Percentiles rank a stretch among this genome's conserved stretches.
Conservation (phyloP, 2,329 filamentous ascomycete species). For the Diaporthe australafricana region DNA sequence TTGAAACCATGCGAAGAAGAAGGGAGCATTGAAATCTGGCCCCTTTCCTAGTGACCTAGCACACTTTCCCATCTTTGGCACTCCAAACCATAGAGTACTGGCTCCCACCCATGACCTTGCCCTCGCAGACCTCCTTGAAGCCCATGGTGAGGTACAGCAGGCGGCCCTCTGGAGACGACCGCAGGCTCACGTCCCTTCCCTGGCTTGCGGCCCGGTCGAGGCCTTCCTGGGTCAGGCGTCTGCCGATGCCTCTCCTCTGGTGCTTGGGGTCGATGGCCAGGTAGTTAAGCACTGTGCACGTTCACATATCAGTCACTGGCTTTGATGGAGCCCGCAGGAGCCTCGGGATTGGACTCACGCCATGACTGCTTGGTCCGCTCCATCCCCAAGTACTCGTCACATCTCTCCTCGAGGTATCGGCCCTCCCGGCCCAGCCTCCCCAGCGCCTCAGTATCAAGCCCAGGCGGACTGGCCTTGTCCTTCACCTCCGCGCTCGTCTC, state of each 20-base stretch:
- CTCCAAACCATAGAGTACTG: conserved; percentile 28
- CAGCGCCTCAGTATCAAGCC: conserved; percentile 18
- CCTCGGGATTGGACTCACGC: neutral
- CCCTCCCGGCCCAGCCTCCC: neutral
- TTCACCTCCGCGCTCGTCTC: neutral
- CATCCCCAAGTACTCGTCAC: neutral
- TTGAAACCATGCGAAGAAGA: no score
- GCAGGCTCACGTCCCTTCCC: conserved; percentile 38
- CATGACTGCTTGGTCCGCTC: neutral
- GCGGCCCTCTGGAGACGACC: conserved; percentile 40
- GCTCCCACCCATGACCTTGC: neutral
- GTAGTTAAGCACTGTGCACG: conserved; percentile 40
- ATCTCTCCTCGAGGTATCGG: neutral
- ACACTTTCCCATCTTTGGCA: neutral
- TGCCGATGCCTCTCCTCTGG: conserved; percentile 44
- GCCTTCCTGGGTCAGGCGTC: conserved; percentile 40
- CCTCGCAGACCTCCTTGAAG: conserved; percentile 39
- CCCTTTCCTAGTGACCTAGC: neutral
- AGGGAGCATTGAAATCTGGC: neutral
- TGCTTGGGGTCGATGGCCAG: conserved; percentile 42
- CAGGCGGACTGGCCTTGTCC: neutral
- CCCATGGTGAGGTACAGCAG: conserved; percentile 42
- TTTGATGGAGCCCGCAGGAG: neutral
- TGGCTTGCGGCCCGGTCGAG: conserved; percentile 39
- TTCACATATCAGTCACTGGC: neutral